A percentile compares a stretch with the other conserved stretches of the same genome.
Evolutionary conservation across 1,139 yeast genomes (phyloP).

Genomic region (Geotrichum australiense): DNA sequence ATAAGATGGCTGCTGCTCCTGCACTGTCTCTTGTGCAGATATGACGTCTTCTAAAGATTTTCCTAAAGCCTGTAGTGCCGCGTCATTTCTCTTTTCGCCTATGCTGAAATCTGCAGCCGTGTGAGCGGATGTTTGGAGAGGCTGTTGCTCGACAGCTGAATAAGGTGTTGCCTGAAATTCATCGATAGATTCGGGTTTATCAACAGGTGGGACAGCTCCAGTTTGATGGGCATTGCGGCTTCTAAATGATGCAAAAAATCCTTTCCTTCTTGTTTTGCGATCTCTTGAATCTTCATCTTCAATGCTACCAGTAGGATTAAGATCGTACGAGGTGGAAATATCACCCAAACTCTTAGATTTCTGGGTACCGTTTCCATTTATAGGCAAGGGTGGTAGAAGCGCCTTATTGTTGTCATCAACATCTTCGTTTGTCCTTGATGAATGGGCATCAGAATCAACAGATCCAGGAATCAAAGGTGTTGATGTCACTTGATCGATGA

Average conservation of each 20-base stretch:
- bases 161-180: constrained; percentile 19
- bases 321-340: constrained; percentile 6
- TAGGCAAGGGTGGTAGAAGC: constrained; percentile 3
- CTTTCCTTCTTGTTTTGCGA: constrained; percentile 46
- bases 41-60: constrained; percentile 10
- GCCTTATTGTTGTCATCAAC: neutral
- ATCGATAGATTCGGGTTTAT: neutral
- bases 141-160: constrained; percentile 17
- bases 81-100: neutral
- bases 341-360: constrained; percentile 4
- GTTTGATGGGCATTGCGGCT: constrained; percentile 21
- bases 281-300: constrained; percentile 34
- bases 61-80: constrained; percentile 7
- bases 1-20: neutral
- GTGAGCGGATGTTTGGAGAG: neutral
- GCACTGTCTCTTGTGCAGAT: constrained; percentile 9
- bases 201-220: neutral
- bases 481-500: constrained; percentile 22
- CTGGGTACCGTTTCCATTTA: neutral
- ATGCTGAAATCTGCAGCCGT: neutral
- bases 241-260: constrained; percentile 51
- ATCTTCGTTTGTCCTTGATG: constrained; percentile 5
- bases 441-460: neutral
- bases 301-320: constrained; percentile 12
- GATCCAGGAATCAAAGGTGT: neutral